These are phyloP conservation scores for Cladophialophora psammophila DNA, from an alignment of 2,329 filamentous ascomycete genomes.

Conservation along the genomic window DNA sequence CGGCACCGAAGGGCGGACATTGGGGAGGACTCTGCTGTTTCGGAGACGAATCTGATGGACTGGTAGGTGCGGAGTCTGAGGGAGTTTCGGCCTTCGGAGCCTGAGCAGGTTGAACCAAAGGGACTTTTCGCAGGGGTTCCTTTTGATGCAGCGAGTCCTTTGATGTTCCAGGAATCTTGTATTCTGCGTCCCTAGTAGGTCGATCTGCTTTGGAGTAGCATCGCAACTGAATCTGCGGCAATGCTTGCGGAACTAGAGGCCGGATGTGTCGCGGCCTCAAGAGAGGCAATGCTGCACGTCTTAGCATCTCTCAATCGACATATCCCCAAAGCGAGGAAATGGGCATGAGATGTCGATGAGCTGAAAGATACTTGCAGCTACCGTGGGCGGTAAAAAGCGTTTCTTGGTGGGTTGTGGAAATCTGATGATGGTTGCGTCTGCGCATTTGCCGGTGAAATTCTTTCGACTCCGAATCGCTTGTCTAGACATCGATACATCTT, in stretches of 20 bases:
- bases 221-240: conserved; percentile 47
- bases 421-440: conserved; percentile 5
- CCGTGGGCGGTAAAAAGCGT: not conserved
- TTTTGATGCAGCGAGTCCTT: conserved; percentile 19
- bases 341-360: conserved; percentile 6
- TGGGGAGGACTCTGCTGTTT: conserved; percentile 9
- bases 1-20: conserved; percentile 25
- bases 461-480: conserved; percentile 2
- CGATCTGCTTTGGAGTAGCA: conserved; percentile 49
- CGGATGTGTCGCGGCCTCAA: conserved; percentile 48
- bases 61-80: conserved; percentile 14
- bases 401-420: not conserved
- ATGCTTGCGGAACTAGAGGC: conserved; percentile 47
- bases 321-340: conserved; percentile 20
- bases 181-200: conserved; percentile 43
- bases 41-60: not conserved
- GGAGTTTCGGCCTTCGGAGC: conserved; percentile 15
- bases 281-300: conserved; percentile 54
- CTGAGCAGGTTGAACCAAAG: conserved; percentile 18
- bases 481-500: not conserved
- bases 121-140: conserved; percentile 31
- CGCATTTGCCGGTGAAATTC: not conserved
- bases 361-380: conserved; percentile 9
- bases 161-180: conserved; percentile 34
- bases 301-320: conserved; percentile 49